Base-by-base conservation (phyloP, 108 stramenopile species). In the Heterococcus sp. region DNA sequence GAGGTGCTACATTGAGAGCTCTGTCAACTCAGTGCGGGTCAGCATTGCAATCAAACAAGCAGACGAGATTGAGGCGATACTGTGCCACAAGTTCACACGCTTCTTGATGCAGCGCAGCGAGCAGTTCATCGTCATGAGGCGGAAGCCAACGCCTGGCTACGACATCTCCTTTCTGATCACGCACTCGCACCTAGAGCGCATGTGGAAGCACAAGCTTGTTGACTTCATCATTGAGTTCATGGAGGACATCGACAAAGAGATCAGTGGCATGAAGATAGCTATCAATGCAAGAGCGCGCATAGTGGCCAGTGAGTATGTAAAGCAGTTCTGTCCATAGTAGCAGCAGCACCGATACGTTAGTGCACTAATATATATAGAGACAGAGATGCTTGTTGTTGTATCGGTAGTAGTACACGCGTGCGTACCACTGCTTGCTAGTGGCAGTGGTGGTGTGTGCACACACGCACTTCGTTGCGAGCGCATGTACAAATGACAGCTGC, bases 161-260 rank as follows among this genome's bases (percentile, higher is more conserved):
- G 85, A 86, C 34, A 89, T 91, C 38, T 88, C 87, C 75, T 90
- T 91, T 66, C 87, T 91, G 38, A 89, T 91, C 38, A 91, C 89
- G n/a, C 87, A 90, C 73, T 32, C 74, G 11, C 90, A 91, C 80
- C 76, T 91, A 30, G 91, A 91, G 80, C 74, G 68, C 37, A 78
- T 90, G 83, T 89, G 90, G 90, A 90, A 90, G 81, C 89, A 89
- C 73, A 91, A 91, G 88, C 84, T 91, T 28, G 77, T 91, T 3
- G 91, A 91, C 68, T 91, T 91, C 66, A 76, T 91, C 38, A 88
- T 91, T 27, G 86, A 88, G 73, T 91, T 91, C 86, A 91, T 91
- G 91, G 91, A 90, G 82, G 91, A 91, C 32, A 88, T 91, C 37
- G 90, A 91, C 87, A 89, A 89, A 82, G 91, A 91, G 76, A 90